Percentiles rank a stretch among this genome's conserved stretches.
Evolutionary conservation across 352 stramenopile genomes (phyloP).

Genomic region (Phytophthora pisi): DNA sequence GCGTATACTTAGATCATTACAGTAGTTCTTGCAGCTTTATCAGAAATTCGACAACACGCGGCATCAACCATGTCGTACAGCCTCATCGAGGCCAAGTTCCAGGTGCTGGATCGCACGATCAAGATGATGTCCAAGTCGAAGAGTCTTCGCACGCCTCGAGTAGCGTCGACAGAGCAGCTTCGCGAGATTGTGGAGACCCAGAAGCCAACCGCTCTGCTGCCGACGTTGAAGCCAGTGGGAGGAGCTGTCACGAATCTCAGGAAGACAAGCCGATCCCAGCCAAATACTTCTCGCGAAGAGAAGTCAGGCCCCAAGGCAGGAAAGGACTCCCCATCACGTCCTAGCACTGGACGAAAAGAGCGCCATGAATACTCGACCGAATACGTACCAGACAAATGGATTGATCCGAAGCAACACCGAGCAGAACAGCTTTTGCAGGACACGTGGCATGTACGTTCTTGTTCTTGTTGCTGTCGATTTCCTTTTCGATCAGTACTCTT

Average conservation of each 20-base stretch:
- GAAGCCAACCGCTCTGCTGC: constrained; percentile 28
- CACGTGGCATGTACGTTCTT: constrained; percentile 37
- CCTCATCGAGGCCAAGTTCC: constrained; percentile 74
- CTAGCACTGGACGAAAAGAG: constrained; percentile 23
- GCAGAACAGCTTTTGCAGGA: constrained; percentile 42
- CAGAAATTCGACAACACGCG: neutral
- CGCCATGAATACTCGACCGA: constrained; percentile 8
- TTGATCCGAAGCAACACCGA: constrained; percentile 43
- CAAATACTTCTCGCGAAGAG: constrained; percentile 19
- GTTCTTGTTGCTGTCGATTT: neutral
- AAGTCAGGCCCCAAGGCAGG: neutral
- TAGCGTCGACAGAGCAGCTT: constrained; percentile 56
- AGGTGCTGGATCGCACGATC: constrained; percentile 58
- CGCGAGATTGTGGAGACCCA: constrained; percentile 51
- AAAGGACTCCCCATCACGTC: constrained; percentile 1
- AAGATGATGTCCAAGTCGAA: constrained; percentile 48
- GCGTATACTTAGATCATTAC: constrained; percentile 15
- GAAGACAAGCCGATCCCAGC: constrained; percentile 13
- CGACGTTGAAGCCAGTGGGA: constrained; percentile 13
- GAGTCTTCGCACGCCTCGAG: constrained; percentile 21
- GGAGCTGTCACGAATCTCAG: constrained; percentile 2
- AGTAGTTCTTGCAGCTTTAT: neutral
- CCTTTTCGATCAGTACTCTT: neutral
- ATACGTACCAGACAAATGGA: constrained; percentile 21
- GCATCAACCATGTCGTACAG: constrained; percentile 55